Percentiles rank a stretch among this genome's conserved stretches.
Evolutionary conservation across 257 asterid species (phyloP).

Genomic region (Avicennia marina): DNA sequence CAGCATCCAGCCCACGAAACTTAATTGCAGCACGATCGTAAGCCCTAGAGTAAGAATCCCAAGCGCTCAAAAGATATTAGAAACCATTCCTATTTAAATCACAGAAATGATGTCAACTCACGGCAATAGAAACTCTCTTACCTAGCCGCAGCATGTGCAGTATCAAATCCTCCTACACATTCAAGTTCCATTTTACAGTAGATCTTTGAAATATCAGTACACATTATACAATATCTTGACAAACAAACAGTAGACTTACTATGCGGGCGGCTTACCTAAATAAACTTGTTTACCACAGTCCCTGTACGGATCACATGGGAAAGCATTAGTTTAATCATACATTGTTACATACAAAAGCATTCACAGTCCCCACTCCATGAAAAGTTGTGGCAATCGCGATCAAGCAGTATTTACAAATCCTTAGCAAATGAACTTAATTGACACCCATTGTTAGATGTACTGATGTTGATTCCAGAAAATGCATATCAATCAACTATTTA

Average conservation of each 20-base stretch:
- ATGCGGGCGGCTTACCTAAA: conserved; percentile 48
- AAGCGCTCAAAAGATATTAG: conserved; percentile 9
- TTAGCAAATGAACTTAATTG: conserved; percentile 2
- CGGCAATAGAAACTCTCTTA: conserved; percentile 23
- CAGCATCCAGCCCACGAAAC: conserved; percentile 92
- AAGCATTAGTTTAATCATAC: conserved; percentile 14
- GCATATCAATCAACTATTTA: neutral
- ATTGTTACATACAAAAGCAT: neutral
- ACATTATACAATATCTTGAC: conserved; percentile 4
- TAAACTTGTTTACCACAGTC: conserved; percentile 96
- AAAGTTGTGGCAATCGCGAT: conserved; percentile 1
- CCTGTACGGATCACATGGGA: conserved; percentile 54
- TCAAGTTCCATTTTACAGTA: conserved; percentile 16
- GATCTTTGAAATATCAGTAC: conserved; percentile 15
- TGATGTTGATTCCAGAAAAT: conserved; percentile 18
- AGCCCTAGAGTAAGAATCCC: conserved; percentile 51
- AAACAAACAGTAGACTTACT: neutral
- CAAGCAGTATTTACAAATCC: conserved; percentile 10
- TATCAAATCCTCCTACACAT: conserved; percentile 84
- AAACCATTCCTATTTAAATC: conserved; percentile 3
- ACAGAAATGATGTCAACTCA: conserved; percentile 6
- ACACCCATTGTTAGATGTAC: too few species aligned
- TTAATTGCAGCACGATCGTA: conserved; percentile 95
- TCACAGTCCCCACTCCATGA: conserved; percentile 6
- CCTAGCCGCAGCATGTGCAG: conserved; percentile 99